A percentile compares a stretch with the other conserved stretches of the same genome.
Evolutionary conservation across 2,329 filamentous ascomycete species (phyloP).

Genomic region (Aulographum hederae): DNA sequence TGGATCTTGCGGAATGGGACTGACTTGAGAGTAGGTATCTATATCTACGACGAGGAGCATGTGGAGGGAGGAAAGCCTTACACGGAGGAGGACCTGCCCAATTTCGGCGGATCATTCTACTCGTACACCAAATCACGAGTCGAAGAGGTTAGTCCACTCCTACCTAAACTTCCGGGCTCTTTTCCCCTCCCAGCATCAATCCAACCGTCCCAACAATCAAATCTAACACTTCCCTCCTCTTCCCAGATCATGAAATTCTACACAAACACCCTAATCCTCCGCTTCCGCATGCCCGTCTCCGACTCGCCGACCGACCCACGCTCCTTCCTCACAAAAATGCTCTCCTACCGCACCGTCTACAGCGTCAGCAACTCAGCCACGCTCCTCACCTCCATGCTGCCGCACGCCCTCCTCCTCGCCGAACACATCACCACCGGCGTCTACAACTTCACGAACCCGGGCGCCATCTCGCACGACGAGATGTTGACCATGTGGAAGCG

Average conservation of each 20-base stretch:
- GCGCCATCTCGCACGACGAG: conserved; percentile 54
- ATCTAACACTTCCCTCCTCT: background rate
- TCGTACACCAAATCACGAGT: conserved; percentile 47
- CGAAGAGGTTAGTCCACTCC: conserved; percentile 35
- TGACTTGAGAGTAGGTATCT: conserved; percentile 22
- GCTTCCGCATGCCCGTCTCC: conserved; percentile 1
- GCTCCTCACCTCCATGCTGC: conserved; percentile 45
- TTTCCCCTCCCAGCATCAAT: no score
- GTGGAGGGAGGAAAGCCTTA: conserved; percentile 42
- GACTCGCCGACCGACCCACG: background rate
- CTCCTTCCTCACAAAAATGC: conserved; percentile 30
- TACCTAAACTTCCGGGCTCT: conserved; percentile 2
- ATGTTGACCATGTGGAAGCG: conserved; percentile 44
- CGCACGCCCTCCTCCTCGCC: conserved; percentile 39
- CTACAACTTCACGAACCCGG: conserved; percentile 55
- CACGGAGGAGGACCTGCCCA: conserved; percentile 42
- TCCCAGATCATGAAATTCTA: conserved; percentile 41
- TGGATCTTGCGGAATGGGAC: no score
- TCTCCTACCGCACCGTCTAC: conserved; percentile 44
- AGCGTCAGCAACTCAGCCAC: conserved; percentile 53
- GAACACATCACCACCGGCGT: conserved; percentile 44
- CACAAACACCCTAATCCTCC: conserved; percentile 35
- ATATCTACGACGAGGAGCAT: conserved; percentile 42
- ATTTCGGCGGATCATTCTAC: conserved; percentile 51
- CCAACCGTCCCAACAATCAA: no score